Evolutionary conservation across 2,329 filamentous ascomycete species (phyloP).

Genomic region (Xylogone sp.): DNA sequence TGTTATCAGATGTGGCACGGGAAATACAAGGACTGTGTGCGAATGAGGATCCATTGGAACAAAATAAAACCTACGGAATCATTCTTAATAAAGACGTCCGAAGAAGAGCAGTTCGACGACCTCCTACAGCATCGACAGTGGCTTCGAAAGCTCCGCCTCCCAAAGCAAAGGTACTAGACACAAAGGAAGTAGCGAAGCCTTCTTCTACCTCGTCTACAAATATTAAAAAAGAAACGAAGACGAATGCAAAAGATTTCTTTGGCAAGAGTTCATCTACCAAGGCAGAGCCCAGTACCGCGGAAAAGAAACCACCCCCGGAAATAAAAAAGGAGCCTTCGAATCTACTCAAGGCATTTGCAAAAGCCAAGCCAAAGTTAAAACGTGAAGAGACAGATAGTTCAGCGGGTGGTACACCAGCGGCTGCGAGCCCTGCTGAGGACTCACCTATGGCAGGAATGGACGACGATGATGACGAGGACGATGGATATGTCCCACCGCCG

Average conservation of each 20-base stretch:
- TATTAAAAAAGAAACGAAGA: conserved; percentile 17
- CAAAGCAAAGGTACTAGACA: conserved; percentile 13
- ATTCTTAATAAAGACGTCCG: conserved; percentile 71
- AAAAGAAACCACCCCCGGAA: conserved; percentile 23
- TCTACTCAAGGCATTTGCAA: conserved; percentile 79
- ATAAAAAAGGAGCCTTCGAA: conserved; percentile 58
- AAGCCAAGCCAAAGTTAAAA: conserved; percentile 55
- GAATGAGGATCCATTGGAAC: conserved; percentile 55
- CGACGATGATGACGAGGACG: conserved; percentile 51
- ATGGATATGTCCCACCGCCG: conserved; percentile 43
- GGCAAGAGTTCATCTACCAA: conserved; percentile 20
- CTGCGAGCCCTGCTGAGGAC: conserved; percentile 44
- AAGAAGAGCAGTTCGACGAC: conserved; percentile 33
- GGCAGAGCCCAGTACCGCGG: conserved; percentile 14
- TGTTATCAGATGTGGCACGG: conserved; percentile 66
- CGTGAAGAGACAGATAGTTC: conserved; percentile 35
- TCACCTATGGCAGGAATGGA: conserved; percentile 51
- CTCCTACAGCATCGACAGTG: conserved; percentile 28
- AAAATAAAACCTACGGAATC: conserved; percentile 63
- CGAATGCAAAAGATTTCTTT: not conserved
- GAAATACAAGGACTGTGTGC: conserved; percentile 54
- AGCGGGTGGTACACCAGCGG: conserved; percentile 29
- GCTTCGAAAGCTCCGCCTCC: conserved; percentile 31
- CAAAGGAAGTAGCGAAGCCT: conserved; percentile 13
- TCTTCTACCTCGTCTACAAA: conserved; percentile 30